phyloP scores from a whole-genome alignment of 1,139 yeast species.

The Hyphopichia pseudoburtonii region DNA sequence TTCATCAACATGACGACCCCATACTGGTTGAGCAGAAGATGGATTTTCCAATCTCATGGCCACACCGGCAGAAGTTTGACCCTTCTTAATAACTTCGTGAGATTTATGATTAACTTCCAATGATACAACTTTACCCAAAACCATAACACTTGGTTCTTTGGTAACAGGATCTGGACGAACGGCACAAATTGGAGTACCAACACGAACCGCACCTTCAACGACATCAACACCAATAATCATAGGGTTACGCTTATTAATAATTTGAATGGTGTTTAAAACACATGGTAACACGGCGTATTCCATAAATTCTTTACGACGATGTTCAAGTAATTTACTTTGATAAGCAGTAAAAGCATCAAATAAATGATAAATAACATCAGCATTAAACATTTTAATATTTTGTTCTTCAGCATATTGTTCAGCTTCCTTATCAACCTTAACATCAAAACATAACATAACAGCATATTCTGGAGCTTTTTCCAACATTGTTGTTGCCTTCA shows the following conservation, averaged over 20 bases:
- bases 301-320: slow-evolving; percentile 85
- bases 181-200: slow-evolving; percentile 95
- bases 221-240: slow-evolving; percentile 99
- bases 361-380: slow-evolving; percentile 93
- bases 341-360: slow-evolving; percentile 94
- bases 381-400: slow-evolving; percentile 87
- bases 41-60: slow-evolving; percentile 97
- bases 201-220: slow-evolving; percentile 80
- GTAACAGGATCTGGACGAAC: slow-evolving; percentile 87
- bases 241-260: slow-evolving; percentile 97
- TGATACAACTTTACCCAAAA: slow-evolving; percentile 82
- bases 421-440: slow-evolving; percentile 94
- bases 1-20: slow-evolving; percentile 99
- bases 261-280: slow-evolving; percentile 90
- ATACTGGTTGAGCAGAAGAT: slow-evolving; percentile 87
- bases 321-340: slow-evolving; percentile 82
- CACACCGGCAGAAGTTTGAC: slow-evolving; percentile 96
- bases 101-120: slow-evolving; percentile 94
- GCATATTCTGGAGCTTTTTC: slow-evolving; percentile 96
- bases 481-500: slow-evolving; percentile 95
- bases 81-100: slow-evolving; percentile 77
- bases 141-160: slow-evolving; percentile 68
- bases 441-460: slow-evolving; percentile 97
- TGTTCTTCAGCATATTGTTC: slow-evolving; percentile 96
- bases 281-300: slow-evolving; percentile 94